Base-by-base conservation (phyloP, 208 protist species). In the Crithidia expoeki region DNA sequence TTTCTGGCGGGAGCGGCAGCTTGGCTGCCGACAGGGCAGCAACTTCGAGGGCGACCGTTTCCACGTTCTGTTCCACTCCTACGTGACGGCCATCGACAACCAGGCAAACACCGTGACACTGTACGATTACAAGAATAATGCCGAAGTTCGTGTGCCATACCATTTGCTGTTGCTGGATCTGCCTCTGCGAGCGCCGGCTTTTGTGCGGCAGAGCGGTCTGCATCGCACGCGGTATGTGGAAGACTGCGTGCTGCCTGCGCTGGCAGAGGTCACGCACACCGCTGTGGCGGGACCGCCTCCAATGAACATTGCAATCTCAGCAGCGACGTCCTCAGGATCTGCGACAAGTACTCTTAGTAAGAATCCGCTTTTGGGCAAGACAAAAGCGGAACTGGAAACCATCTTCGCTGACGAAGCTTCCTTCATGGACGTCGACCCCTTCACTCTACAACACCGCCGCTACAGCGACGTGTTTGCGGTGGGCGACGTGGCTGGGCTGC, bases 391-490 rank as follows among this genome's bases (percentile, higher is more conserved):
- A 32, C n/a, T 59, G 51, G 67, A 65, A 25, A 21, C 25, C 4
- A 49, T 58, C 27, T 80, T 88, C 44, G 56, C 33, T 4, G 81
- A 77, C 16, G 86, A 92, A 67, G 52, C 58, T 1, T 67, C 75
- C 19, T 96, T 96, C 70, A 79, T 86, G 34, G 87, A 93, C 68
- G 88, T 96, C 9, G 76, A 94, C 65, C 79, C 76, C 14, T 32
- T 75, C 9, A 96, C 89, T 16, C 68, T 95, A 56, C 89, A 94
- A 73, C 89, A 96, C 72, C 77, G 75, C 49, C 68, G 67, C 40
- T 84, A 88, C 67, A 17, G 56, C 7, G 87, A 94, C 67, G 84
- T 96, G 27, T 96, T 96, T 72, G 89, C 88, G 42, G 21, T 96
- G 23, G 92, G 92, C 44, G 92, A 96, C 65, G 84, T 80, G 34